Evolutionary conservation across 768 basidiomycete species (phyloP), one percentile per base, ranked within the genome.

Genomic region (Lyophyllum semitale): DNA sequence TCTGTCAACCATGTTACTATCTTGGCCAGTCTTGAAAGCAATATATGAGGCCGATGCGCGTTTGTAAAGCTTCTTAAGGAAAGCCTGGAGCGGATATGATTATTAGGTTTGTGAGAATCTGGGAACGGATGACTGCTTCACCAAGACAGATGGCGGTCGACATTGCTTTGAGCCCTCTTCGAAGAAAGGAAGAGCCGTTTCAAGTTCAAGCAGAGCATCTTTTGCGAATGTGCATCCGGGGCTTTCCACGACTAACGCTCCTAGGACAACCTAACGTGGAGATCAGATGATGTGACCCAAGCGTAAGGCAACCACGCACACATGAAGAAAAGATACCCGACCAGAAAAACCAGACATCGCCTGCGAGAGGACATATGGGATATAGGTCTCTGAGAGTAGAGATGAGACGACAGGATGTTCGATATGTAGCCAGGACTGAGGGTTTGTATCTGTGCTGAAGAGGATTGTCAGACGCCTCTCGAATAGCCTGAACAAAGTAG

Each of bases 331-430:
- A 82, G 42, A 78, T 63, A 1, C 70, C 69, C 0, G 79, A 77
- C 82, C 82, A 83, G 63, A 82, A 81, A 59, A 73, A 80, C 79
- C 81, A 82, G 8, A 69, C 63, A 35, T 66, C 60, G 23, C 71
- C 62, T 7, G 71, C 64, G 3, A 69, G 59, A 11, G 73, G 73
- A 61, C 78, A 73, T 22, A 70, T 63, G 7, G 52, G 52, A 48
- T 73, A 77, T 27, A 83, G 53, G 12, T 68, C 68, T 45, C 65
- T 64, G 46, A 82, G 62, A 46, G 73, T 70, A 11, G 71, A 66
- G 41, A 81, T 73, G n/a, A 81, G 57, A 32, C 73, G 62, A 44
- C 72, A 71, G 2, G 80, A 77, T 53, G 78, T 74, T 48, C 75
- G 70, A 66, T 76, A 77, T 18, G 73, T 67, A 13, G 78, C 72